phyloP scores from a whole-genome alignment of 371 early-diverging fungal species.

The Actinomortierella ambigua region DNA sequence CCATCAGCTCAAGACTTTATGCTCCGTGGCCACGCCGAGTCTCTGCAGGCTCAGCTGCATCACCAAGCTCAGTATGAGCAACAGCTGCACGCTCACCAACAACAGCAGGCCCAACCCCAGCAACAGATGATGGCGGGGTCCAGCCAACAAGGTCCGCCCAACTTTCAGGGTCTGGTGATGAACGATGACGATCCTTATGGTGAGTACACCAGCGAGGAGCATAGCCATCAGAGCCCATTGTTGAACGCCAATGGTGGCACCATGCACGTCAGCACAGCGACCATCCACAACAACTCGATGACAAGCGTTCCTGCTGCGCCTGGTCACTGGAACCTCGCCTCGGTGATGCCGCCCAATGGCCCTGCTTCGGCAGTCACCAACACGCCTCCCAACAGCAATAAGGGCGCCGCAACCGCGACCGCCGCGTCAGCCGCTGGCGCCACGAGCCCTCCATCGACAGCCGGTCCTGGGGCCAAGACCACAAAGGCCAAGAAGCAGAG shows the following conservation, averaged over 20 bases:
- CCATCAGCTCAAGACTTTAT: too few species aligned
- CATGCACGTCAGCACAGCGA: too few species aligned
- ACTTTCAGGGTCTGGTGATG: constrained; percentile 5
- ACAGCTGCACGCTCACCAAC: constrained; percentile 31
- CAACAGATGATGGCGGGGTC: constrained; percentile 11
- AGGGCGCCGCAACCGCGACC: neutral
- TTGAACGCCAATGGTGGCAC: too few species aligned
- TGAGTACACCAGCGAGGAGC: constrained; percentile 15
- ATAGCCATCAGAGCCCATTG: too few species aligned
- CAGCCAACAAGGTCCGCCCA: neutral
- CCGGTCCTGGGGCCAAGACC: constrained; percentile 27
- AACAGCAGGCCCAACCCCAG: constrained; percentile 31
- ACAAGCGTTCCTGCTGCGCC: too few species aligned
- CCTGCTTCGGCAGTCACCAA: neutral
- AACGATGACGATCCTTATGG: constrained; percentile 33
- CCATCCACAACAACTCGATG: too few species aligned
- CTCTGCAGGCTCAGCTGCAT: too few species aligned
- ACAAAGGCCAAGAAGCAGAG: constrained; percentile 44
- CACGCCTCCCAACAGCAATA: neutral
- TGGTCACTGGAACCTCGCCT: too few species aligned
- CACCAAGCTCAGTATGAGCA: constrained; percentile 12
- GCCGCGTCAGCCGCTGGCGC: neutral
- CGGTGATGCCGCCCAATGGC: neutral
- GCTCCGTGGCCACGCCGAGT: too few species aligned
- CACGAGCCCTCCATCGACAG: neutral